Evolutionary conservation across 108 stramenopile genomes (phyloP).

Genomic region (Cyclostephanos invisitatus): DNA sequence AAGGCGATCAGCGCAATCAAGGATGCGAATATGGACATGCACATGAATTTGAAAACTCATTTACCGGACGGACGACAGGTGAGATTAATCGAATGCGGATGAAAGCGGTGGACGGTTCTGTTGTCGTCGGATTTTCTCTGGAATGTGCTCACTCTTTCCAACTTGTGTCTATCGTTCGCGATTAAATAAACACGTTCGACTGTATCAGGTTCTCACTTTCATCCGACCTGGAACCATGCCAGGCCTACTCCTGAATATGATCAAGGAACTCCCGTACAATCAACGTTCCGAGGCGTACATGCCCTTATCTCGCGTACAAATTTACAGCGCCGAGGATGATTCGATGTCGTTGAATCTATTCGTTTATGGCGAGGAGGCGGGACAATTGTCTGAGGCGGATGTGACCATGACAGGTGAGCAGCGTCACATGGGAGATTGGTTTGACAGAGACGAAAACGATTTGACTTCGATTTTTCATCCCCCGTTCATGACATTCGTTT

Average conservation of each 20-base stretch:
- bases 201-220: constrained; percentile 64
- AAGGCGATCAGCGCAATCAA: constrained; percentile 92
- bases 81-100: not conserved
- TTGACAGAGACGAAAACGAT: not conserved
- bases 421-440: not conserved
- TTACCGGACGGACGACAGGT: constrained; percentile 62
- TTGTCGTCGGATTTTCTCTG: too few relatives aligned
- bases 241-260: constrained; percentile 76
- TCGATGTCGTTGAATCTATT: constrained; percentile 91
- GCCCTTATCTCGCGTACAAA: constrained; percentile 77
- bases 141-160: too few relatives aligned
- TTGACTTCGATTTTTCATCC: not conserved
- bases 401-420: constrained; percentile 41
- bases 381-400: constrained; percentile 39
- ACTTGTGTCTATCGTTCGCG: not conserved
- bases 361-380: constrained; percentile 69
- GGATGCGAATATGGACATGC: constrained; percentile 75
- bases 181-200: not conserved
- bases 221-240: constrained; percentile 87
- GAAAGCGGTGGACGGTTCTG: too few relatives aligned
- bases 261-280: constrained; percentile 73
- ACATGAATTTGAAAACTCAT: constrained; percentile 81
- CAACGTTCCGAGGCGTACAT: constrained; percentile 51
- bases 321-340: constrained; percentile 87
- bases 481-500: not conserved